Conservation (phyloP, 352 stramenopile genomes). For the Globisporangium ultimum region DNA sequence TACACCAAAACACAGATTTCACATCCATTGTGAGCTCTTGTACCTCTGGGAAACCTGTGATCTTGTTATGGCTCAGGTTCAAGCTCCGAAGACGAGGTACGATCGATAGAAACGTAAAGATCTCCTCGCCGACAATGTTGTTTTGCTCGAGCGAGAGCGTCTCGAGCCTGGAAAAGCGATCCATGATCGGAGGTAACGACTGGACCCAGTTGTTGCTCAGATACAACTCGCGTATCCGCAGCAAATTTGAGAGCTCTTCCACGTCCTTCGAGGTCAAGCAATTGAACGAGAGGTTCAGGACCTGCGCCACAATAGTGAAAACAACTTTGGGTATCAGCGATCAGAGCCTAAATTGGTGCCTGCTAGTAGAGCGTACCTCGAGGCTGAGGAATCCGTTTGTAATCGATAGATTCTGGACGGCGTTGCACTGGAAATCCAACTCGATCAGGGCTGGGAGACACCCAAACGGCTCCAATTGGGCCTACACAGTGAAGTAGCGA, state of each 20-base stretch:
- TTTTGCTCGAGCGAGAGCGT: conserved; percentile 80
- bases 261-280: conserved; percentile 59
- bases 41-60: conserved; percentile 70
- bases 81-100: conserved; percentile 64
- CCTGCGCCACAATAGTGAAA: conserved; percentile 15
- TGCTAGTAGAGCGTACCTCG: conserved; percentile 25
- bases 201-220: conserved; percentile 69
- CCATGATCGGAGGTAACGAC: conserved; percentile 69
- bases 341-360: too few relatives aligned
- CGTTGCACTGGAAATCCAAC: conserved; percentile 83
- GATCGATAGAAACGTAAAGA: conserved; percentile 71
- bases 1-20: too few relatives aligned
- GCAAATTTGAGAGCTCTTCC: conserved; percentile 65
- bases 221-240: conserved; percentile 78
- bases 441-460: conserved; percentile 60
- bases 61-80: conserved; percentile 80
- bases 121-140: conserved; percentile 53
- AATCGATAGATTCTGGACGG: conserved; percentile 40
- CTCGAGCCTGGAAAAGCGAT: conserved; percentile 69
- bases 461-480: conserved; percentile 60
- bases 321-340: too few relatives aligned
- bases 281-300: conserved; percentile 81
- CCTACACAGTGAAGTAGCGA: conserved; percentile 13
- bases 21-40: too few relatives aligned
- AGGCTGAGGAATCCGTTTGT: conserved; percentile 62